Base-by-base conservation (phyloP, 805 yeast species). In the Candida saitoana region DNA sequence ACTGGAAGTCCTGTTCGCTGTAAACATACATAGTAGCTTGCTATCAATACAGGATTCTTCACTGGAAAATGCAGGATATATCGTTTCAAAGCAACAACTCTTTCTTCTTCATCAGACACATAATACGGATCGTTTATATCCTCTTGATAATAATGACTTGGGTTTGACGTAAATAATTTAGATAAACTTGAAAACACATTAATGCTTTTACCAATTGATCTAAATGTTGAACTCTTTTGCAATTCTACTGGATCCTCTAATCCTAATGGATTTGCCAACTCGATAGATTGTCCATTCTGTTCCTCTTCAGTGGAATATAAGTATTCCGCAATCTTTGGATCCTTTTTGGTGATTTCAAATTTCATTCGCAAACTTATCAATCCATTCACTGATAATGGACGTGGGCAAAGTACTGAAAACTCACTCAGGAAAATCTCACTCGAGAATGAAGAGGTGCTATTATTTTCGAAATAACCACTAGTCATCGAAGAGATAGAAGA, bases 21-120 rank as follows among this genome's bases (percentile, higher is more conserved):
- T 14, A 88, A 55, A 60, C 86, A 81, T 1, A 83, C 72, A 53
- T 77, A 82, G 54, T 87, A 91, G 1, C 87, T 73, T 0, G 95
- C 80, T 0, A 82, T 60, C 36, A 90, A 64, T 3, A 55, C 57
- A 31, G 78, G 79, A 2, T 65, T 55, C 4, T 74, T 70, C 17
- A 90, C 63, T 0, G 89, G 77, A 51, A 91, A 91, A 50, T 81
- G 83, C 1, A 65, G 57, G 37, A 77, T 71, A 56, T 83, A 89
- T 45, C 86, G 69, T n/a, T 62, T 60, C n/a, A 76, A 73, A 1
- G 86, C 75, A 3, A 57, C 62, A 2, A 53, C 59, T 36, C 79
- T 65, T 15, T 72, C 77, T 2, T 66, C 64, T 1, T 54, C 59
- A 18, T 73, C 67, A 1, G 60, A 69, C 5, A 81, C 73, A 49